These are phyloP conservation scores for Evernia prunastri DNA, from an alignment of 495 filamentous ascomycete genomes.

Conservation along the genomic window DNA sequence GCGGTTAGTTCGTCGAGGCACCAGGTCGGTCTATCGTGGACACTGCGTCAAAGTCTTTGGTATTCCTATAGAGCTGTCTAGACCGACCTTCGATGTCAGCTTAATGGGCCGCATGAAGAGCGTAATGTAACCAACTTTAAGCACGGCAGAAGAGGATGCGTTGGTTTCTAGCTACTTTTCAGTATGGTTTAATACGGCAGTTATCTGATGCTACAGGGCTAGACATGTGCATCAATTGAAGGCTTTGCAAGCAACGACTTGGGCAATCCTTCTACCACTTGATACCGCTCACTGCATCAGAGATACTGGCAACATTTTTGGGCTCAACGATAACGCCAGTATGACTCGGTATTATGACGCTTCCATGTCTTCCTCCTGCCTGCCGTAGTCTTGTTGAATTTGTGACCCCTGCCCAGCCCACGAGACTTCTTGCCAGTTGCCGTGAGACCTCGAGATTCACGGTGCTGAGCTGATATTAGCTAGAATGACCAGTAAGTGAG, in stretches of 20 bases:
- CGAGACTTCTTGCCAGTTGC: slow-evolving; percentile 98
- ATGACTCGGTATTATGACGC: slow-evolving; percentile 79
- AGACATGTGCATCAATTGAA: not conserved
- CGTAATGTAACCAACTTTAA: not conserved
- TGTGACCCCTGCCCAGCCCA: slow-evolving; percentile 97
- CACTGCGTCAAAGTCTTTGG: not conserved
- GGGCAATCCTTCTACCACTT: not conserved
- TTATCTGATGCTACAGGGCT: not conserved
- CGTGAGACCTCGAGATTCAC: slow-evolving; percentile 92
- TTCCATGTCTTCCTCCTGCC: slow-evolving; percentile 99
- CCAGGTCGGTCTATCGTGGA: not conserved
- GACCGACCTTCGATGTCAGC: not conserved
- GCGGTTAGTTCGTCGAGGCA: not conserved
- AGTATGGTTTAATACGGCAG: not conserved
- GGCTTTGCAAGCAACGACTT: not conserved
- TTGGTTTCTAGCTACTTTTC: not conserved
- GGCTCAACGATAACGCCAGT: slow-evolving; percentile 27
- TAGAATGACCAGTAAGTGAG: not conserved
- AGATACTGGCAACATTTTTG: not conserved
- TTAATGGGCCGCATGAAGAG: not conserved
- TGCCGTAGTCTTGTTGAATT: slow-evolving; percentile 93
- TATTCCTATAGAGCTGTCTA: not conserved
- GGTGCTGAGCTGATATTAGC: slow-evolving; percentile 54
- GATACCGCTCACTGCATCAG: slow-evolving; percentile 3
- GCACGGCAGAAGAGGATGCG: not conserved